Conservation (phyloP, 1,284 basidiomycete species). For the Trichosporon ovoides region DNA sequence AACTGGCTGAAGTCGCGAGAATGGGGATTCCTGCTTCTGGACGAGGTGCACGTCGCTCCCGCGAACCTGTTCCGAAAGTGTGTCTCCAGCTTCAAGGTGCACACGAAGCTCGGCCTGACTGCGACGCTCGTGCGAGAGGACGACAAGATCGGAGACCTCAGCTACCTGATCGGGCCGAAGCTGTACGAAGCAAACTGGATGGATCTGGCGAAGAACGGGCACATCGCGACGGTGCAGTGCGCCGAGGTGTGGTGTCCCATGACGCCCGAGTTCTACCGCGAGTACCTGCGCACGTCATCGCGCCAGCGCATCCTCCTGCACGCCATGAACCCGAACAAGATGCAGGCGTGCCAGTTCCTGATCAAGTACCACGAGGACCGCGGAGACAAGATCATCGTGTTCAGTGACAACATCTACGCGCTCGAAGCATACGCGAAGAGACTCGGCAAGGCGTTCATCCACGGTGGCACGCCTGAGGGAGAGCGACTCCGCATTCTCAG, state of each 20-base stretch:
- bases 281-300: slow-evolving; percentile 73
- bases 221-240: slow-evolving; percentile 99
- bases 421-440: slow-evolving; percentile 96
- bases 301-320: slow-evolving; percentile 94
- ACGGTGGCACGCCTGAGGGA: slow-evolving; percentile 91
- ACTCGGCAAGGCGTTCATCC: slow-evolving; percentile 89
- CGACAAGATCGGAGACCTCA: slow-evolving; percentile 97
- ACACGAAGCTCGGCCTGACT: slow-evolving; percentile 79
- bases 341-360: slow-evolving; percentile 97
- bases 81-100: slow-evolving; percentile 93
- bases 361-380: slow-evolving; percentile 97
- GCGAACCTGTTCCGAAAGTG: slow-evolving; percentile 95
- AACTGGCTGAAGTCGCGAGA: slow-evolving; percentile 89
- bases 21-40: slow-evolving; percentile 92
- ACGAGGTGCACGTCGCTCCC: slow-evolving; percentile 96
- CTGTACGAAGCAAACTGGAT: slow-evolving; percentile 99
- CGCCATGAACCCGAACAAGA: slow-evolving; percentile 99
- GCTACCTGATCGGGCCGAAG: slow-evolving; percentile 99
- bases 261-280: slow-evolving; percentile 99
- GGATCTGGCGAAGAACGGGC: slow-evolving; percentile 98
- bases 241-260: slow-evolving; percentile 99
- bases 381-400: slow-evolving; percentile 99
- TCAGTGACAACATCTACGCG: slow-evolving; percentile 97
- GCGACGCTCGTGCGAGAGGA: slow-evolving; percentile 98
- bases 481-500: slow-evolving; percentile 94